Percentiles rank a stretch among this genome's conserved stretches.
Conservation (phyloP, 768 basidiomycete genomes). For the Tylopilus sp. region DNA sequence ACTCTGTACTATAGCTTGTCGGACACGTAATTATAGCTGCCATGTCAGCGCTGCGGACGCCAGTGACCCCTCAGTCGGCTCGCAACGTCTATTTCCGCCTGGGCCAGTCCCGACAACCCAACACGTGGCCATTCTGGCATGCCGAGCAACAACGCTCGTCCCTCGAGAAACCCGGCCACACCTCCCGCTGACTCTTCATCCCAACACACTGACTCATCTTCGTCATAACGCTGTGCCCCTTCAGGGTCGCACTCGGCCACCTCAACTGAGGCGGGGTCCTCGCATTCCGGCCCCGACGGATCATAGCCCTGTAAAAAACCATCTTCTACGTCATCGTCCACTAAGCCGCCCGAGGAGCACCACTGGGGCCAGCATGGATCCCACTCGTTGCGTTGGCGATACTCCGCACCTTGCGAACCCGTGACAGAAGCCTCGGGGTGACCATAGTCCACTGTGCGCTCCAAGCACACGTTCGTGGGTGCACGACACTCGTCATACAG, state of each 20-base stretch:
- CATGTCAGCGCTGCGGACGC: conserved; percentile 55
- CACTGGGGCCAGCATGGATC: not conserved
- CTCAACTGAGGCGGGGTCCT: not conserved
- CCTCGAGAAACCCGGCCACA: conserved; percentile 43
- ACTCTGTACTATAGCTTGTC: not conserved
- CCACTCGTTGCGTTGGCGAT: not conserved
- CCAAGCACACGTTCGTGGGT: not conserved
- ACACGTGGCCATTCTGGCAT: conserved; percentile 16
- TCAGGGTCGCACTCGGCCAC: not conserved
- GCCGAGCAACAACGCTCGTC: conserved; percentile 49
- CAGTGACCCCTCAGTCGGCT: conserved; percentile 57
- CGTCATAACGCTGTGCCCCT: not conserved
- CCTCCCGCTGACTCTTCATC: conserved; percentile 1
- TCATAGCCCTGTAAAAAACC: not conserved
- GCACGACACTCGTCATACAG: conserved; percentile 2
- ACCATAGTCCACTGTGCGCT: not conserved
- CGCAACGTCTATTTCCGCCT: conserved; percentile 63
- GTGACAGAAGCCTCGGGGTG: not conserved
- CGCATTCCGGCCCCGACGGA: conserved; percentile 4
- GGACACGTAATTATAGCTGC: not conserved
- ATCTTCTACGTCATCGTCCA: conserved; percentile 1
- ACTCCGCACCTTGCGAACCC: not conserved
- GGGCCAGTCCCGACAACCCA: conserved; percentile 32
- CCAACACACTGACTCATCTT: not conserved
- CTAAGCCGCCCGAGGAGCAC: not conserved